Base-by-base conservation (phyloP, 805 yeast genomes). In the Komagataella mondaviorum region DNA sequence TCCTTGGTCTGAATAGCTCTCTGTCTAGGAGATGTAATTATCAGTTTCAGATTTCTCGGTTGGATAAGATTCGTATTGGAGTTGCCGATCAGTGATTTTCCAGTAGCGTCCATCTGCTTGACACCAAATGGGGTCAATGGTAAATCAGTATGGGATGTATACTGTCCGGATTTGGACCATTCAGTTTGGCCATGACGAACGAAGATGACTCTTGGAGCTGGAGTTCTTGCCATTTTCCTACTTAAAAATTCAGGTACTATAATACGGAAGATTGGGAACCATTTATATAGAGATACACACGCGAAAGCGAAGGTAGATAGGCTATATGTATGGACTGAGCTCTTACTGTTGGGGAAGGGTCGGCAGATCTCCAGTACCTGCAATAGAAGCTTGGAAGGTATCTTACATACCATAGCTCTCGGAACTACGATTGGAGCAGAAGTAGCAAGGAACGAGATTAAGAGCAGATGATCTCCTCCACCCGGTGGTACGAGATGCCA, bases 151-250 rank as follows among this genome's bases (percentile, higher is more conserved):
- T 72, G 57, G 2, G 96, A 88, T 3, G 98, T 91, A 68, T 87
- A 84, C 64, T 88, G 96, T 23, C 98, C 98, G 2, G 89, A 76
- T 60, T 85, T 82, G 48, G 97, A 90, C 98, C 98, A 90, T 65
- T 83, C 95, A 2, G 98, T 90, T 70, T 90, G 96, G 24, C 91
- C 91, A 58, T 85, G 93, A 63, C 93, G 88, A 49, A 84, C 76
- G 56, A 84, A 78, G 23, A 84, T 73, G 49, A 84, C 76, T 64
- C 90, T 75, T 30, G 90, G 90, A 10, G 85, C 73, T 44, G 75
- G 68, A 22, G 61, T 57, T 44, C 57, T 61, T 2, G 58, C 51
- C 63, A 61, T 60, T 12, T 18, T 22, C 16, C 23, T 17, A 16
- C 10, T 18, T 50, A 8, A 12, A 45, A 6, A 22, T 17, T 22